Base-by-base conservation (phyloP, 148 eudicot species). In the Rhododendron mucronatum region DNA sequence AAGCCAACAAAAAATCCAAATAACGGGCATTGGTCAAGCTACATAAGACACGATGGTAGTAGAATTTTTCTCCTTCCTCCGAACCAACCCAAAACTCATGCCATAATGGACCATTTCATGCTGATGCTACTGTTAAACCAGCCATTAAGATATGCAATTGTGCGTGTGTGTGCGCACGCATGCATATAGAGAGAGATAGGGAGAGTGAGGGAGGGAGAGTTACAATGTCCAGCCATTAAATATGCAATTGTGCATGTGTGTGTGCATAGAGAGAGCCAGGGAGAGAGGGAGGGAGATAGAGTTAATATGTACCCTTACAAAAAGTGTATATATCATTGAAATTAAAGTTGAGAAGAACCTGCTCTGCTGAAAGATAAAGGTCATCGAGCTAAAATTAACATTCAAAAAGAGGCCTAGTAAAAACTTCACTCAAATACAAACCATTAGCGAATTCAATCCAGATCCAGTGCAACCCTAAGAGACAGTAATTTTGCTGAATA, bases 391-490 rank as follows among this genome's bases (percentile, higher is more conserved):
- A 71, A 69, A 33, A 71, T 71, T 71, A 30, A 71, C 39, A 71
- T 71, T 16, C 41, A 39, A 57, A 59, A 57, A 33, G 48, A 50
- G 82, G 63, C 63, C 47, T 55, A 55, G 39, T 53, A 65, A 12
- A 85, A 85, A 78, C 47, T 78, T 59, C 63, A 59, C 59, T 78
- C 83, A 37, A 37, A 41, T 78, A 85, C 87, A 85, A 85, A 85
- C 83, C 83, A 85, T 78, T 44, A 85, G 76, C 55, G 44, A 55
- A 85, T 61, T 59, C 87, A 85, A 44, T n/a, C 87, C 65, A 85
- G 86, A 74, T 77, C 81, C 12, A 21, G 53, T 37, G n/a, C 53
- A 11, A 23, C 15, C 77, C 28, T 51, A 85, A 41, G 37, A 44
- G n/a, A 35, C 30, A n/a, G 13, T 76, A 51, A 35, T 45, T 16